Percentiles rank a stretch among this genome's conserved stretches.
phyloP scores from a whole-genome alignment of 2,329 filamentous ascomycete species.

The Hypoxylon rubiginosum region DNA sequence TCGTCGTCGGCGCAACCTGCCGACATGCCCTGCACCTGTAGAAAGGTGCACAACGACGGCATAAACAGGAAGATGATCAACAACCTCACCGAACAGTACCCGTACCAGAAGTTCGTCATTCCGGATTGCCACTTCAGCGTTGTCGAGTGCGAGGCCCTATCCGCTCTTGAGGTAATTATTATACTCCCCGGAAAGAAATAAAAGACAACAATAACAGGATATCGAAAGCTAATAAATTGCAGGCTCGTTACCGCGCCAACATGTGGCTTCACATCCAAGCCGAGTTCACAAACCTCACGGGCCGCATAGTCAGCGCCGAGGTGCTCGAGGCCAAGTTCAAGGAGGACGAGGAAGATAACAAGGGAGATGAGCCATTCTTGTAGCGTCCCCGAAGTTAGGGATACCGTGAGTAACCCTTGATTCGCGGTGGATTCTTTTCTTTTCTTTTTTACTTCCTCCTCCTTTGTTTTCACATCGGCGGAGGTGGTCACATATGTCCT shows the following conservation, averaged over 20 bases:
- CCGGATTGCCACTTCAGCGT: conserved; percentile 45
- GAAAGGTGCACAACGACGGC: too few species aligned
- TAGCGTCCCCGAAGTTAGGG: too few species aligned
- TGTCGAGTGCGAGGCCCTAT: conserved; percentile 46
- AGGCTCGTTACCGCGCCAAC: conserved; percentile 44
- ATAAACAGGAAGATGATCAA: background rate
- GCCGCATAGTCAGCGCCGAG: conserved; percentile 41
- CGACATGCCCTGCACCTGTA: too few species aligned
- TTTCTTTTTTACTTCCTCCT: too few species aligned
- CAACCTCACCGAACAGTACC: conserved; percentile 20
- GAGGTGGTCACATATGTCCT: too few species aligned
- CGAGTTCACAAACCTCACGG: conserved; percentile 50
- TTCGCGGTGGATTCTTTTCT: background rate
- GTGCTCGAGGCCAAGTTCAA: conserved; percentile 49
- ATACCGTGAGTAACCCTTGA: too few species aligned
- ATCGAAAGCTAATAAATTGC: too few species aligned
- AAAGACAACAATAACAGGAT: too few species aligned
- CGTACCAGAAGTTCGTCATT: conserved; percentile 32
- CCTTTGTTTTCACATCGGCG: too few species aligned
- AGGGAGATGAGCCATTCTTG: too few species aligned
- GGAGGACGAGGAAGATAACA: background rate
- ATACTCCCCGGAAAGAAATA: too few species aligned
- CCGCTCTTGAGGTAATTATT: conserved; percentile 42
- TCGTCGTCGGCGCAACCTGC: too few species aligned
- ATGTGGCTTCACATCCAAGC: conserved; percentile 46